These are phyloP conservation scores for Pseudogymnoascus pannorum DNA, from an alignment of 2,329 filamentous ascomycete genomes.

Conservation along the genomic window DNA sequence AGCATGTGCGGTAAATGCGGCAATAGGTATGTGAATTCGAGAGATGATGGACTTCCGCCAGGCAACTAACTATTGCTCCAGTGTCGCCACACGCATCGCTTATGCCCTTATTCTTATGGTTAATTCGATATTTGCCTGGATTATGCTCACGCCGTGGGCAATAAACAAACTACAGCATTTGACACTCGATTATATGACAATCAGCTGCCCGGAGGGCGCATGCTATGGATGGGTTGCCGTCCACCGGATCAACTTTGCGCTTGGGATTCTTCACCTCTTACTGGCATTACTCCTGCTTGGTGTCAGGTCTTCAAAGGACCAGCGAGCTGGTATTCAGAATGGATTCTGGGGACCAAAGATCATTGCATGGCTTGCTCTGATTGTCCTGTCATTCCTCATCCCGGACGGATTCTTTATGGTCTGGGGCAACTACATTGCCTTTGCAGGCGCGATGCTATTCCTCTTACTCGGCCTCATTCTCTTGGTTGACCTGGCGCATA, in stretches of 20 bases:
- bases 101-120: slow-evolving; percentile 90
- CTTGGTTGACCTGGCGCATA: slow-evolving; percentile 89
- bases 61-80: slow-evolving; percentile 31
- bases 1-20: slow-evolving; percentile 94
- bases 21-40: slow-evolving; percentile 59
- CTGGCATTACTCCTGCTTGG: slow-evolving; percentile 80
- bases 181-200: slow-evolving; percentile 91
- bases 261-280: slow-evolving; percentile 86
- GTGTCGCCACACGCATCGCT: slow-evolving; percentile 92
- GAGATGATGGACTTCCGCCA: slow-evolving; percentile 7
- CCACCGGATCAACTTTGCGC: slow-evolving; percentile 94
- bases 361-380: slow-evolving; percentile 75
- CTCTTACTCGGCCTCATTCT: slow-evolving; percentile 86
- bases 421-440: slow-evolving; percentile 91
- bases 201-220: slow-evolving; percentile 81
- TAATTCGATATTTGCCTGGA: slow-evolving; percentile 96
- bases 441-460: slow-evolving; percentile 85
- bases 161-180: slow-evolving; percentile 91
- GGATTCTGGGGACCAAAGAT: slow-evolving; percentile 99
- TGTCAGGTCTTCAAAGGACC: slow-evolving; percentile 78
- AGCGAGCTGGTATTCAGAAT: slow-evolving; percentile 84
- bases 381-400: slow-evolving; percentile 91
- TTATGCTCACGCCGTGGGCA: slow-evolving; percentile 98
- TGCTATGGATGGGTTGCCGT: slow-evolving; percentile 96
- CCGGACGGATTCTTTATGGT: slow-evolving; percentile 91